A percentile compares a stretch with the other conserved stretches of the same genome.
These are phyloP conservation scores for Schwanniomyces etchellsii DNA, from an alignment of 1,139 yeast species.

Conservation along the genomic window DNA sequence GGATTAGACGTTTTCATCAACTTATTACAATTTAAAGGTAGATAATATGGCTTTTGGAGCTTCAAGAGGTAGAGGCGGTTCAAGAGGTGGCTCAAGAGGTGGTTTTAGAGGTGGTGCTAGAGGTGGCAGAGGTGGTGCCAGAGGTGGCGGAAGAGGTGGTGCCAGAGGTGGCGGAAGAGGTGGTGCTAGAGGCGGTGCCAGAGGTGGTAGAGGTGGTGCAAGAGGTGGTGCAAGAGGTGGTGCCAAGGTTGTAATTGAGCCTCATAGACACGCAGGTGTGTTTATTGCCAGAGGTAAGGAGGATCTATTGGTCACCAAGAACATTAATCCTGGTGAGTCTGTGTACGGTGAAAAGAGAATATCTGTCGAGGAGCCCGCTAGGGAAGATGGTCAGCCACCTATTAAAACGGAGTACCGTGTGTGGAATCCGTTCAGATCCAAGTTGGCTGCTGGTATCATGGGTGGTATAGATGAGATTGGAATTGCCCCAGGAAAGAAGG, in stretches of 20 bases:
- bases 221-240: slow-evolving; percentile 79
- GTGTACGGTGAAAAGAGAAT: slow-evolving; percentile 98
- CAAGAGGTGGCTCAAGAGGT: slow-evolving; percentile 26
- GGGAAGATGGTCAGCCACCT: slow-evolving; percentile 81
- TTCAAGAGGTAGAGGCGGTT: slow-evolving; percentile 36
- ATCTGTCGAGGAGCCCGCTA: slow-evolving; percentile 85
- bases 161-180: slow-evolving; percentile 36
- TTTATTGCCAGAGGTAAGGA: slow-evolving; percentile 99
- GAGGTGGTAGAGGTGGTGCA: slow-evolving; percentile 69
- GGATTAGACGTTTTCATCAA: no score
- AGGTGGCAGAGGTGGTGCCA: slow-evolving; percentile 26
- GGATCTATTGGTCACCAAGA: slow-evolving; percentile 94
- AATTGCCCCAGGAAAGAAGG: slow-evolving; percentile 97
- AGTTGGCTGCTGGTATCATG: slow-evolving; percentile 99
- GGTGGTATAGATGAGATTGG: slow-evolving; percentile 98
- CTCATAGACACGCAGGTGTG: slow-evolving; percentile 97
- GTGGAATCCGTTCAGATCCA: slow-evolving; percentile 99
- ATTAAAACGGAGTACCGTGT: slow-evolving; percentile 98
- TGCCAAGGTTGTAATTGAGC: slow-evolving; percentile 94
- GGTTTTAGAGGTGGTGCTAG: slow-evolving; percentile 23
- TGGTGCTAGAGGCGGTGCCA: slow-evolving; percentile 47
- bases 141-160: slow-evolving; percentile 39
- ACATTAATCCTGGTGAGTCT: slow-evolving; percentile 96
- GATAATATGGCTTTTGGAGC: slow-evolving; percentile 34
- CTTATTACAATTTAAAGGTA: no score